Percentiles rank a stretch among this genome's conserved stretches.
phyloP scores from a whole-genome alignment of 768 basidiomycete species.

The Scleroderma bovista region DNA sequence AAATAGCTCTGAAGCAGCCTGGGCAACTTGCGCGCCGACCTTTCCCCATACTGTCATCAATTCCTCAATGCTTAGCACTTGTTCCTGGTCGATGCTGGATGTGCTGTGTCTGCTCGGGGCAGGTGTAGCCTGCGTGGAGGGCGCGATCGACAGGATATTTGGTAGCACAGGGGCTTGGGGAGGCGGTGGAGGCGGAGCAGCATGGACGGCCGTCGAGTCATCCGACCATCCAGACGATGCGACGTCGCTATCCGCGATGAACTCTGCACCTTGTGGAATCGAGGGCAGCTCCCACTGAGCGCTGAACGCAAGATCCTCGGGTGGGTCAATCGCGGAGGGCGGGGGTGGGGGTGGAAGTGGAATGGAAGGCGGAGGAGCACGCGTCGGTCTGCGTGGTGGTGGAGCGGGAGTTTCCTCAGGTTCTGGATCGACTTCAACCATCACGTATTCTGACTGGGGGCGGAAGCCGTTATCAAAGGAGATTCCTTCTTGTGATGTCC shows the following conservation, averaged over 20 bases:
- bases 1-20: conserved; percentile 59
- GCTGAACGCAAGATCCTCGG: conserved; percentile 34
- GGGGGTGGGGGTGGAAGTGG: conserved; percentile 35
- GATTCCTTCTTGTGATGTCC: not conserved
- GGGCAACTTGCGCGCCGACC: conserved; percentile 69
- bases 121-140: conserved; percentile 8
- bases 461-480: conserved; percentile 4
- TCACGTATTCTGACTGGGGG: conserved; percentile 50
- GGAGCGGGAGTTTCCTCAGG: conserved; percentile 24
- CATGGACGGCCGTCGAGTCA: conserved; percentile 37
- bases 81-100: conserved; percentile 22
- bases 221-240: conserved; percentile 60
- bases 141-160: conserved; percentile 8
- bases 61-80: conserved; percentile 49
- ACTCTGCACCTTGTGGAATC: conserved; percentile 51
- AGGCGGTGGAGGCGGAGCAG: conserved; percentile 22
- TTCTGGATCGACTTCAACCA: conserved; percentile 53
- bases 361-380: conserved; percentile 14
- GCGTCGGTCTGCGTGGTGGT: conserved; percentile 35
- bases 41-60: conserved; percentile 65
- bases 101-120: conserved; percentile 7
- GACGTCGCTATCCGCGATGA: conserved; percentile 44
- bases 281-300: conserved; percentile 63
- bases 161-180: conserved; percentile 6
- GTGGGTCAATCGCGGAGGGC: conserved; percentile 29